phyloP scores from a whole-genome alignment of 208 protist genomes.

The Histomonas meleagridis region DNA sequence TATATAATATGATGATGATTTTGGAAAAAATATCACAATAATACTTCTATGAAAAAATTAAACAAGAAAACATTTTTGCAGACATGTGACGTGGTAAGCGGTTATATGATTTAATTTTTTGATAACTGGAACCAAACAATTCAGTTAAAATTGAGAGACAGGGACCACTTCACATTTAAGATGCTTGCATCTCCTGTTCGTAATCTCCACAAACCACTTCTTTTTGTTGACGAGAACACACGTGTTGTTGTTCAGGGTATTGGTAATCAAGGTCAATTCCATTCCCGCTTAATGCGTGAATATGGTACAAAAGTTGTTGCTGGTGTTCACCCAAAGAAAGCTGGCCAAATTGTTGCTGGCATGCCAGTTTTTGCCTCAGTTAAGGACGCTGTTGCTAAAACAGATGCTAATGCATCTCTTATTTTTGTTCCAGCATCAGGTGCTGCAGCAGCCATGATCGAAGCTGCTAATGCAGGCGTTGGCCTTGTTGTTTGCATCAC shows the following conservation, averaged over 20 bases:
- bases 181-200: background rate
- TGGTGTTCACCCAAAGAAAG: constrained; percentile 85
- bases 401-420: constrained; percentile 76
- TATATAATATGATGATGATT: no score
- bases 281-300: constrained; percentile 80
- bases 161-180: constrained; percentile 34
- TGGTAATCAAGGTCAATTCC: constrained; percentile 59
- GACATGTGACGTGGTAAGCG: no score
- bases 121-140: no score
- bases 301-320: constrained; percentile 96
- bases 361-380: constrained; percentile 79
- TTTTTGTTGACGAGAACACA: constrained; percentile 9
- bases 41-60: no score
- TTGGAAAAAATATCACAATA: no score
- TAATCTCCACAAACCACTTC: background rate
- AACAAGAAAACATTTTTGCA: no score
- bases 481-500: constrained; percentile 90
- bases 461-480: constrained; percentile 86
- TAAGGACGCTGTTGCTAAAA: constrained; percentile 68
- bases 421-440: constrained; percentile 88
- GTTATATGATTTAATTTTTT: no score
- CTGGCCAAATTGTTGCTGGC: constrained; percentile 72
- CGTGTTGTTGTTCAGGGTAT: background rate
- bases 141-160: no score
- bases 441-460: constrained; percentile 79